phyloP scores from a whole-genome alignment of 1,284 basidiomycete genomes.

The Pseudozyma tsukubaensis region DNA sequence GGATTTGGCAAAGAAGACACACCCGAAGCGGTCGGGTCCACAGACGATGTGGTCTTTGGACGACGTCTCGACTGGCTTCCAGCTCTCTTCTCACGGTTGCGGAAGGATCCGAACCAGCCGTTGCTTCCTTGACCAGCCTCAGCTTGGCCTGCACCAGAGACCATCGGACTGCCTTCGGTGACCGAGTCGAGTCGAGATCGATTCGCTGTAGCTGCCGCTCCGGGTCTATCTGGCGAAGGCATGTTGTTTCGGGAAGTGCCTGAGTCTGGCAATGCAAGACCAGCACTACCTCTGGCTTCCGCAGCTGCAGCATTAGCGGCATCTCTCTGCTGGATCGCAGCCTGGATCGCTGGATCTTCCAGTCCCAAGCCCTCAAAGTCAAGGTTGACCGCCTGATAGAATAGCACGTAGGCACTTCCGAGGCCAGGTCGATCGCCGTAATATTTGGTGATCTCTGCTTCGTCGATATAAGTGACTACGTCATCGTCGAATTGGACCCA shows the following conservation, averaged over 20 bases:
- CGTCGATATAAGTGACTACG: slow-evolving; percentile 85
- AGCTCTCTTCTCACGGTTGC: slow-evolving; percentile 43
- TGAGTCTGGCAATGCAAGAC: slow-evolving; percentile 18
- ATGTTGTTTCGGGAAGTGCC: slow-evolving; percentile 21
- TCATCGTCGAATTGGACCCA: slow-evolving; percentile 98
- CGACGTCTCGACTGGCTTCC: slow-evolving; percentile 41
- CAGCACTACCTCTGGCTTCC: slow-evolving; percentile 29
- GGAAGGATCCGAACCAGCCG: slow-evolving; percentile 53
- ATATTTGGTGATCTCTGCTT: slow-evolving; percentile 89
- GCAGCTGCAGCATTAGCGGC: slow-evolving; percentile 6
- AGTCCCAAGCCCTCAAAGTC: slow-evolving; percentile 52
- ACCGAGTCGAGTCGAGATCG: slow-evolving; percentile 35
- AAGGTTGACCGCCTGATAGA: slow-evolving; percentile 91
- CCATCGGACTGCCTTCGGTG: slow-evolving; percentile 27
- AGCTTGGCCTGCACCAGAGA: slow-evolving; percentile 11
- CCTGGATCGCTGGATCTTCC: slow-evolving; percentile 30
- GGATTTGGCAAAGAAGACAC: slow-evolving; percentile 12
- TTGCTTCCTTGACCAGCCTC: slow-evolving; percentile 27
- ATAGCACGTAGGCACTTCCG: slow-evolving; percentile 94
- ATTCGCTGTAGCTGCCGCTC: slow-evolving; percentile 23
- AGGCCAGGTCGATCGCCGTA: slow-evolving; percentile 85
- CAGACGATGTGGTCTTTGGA: slow-evolving; percentile 37
- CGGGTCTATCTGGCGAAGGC: slow-evolving; percentile 31
- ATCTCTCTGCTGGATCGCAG: slow-evolving; percentile 16
- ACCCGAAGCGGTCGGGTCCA: slow-evolving; percentile 16